phyloP scores from a whole-genome alignment of 495 filamentous ascomycete genomes.

The Ramalina intermedia region DNA sequence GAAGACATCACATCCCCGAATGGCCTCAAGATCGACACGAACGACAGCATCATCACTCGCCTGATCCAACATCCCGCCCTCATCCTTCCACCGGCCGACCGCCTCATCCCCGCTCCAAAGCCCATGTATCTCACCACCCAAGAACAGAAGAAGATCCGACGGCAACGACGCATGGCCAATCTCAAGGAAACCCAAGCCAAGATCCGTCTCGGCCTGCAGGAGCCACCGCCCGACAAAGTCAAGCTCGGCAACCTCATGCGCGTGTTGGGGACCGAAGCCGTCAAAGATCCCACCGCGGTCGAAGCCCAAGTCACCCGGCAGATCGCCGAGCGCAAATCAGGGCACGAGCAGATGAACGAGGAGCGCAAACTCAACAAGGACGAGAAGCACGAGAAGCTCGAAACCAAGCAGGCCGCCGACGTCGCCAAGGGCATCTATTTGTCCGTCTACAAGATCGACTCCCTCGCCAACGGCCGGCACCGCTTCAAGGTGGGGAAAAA shows the following conservation, averaged over 20 bases:
- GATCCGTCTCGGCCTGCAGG: conserved; percentile 76
- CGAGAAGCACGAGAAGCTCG: conserved; percentile 72
- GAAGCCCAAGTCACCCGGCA: conserved; percentile 86
- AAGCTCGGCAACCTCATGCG: conserved; percentile 95
- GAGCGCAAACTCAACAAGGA: conserved; percentile 87
- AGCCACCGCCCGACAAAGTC: conserved; percentile 71
- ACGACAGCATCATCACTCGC: conserved; percentile 71
- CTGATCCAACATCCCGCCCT: conserved; percentile 92
- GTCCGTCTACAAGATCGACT: conserved; percentile 78
- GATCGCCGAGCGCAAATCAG: conserved; percentile 66
- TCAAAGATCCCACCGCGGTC: conserved; percentile 94
- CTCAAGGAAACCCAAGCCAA: conserved; percentile 94
- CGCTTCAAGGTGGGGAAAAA: conserved; percentile 87
- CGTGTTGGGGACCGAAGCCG: conserved; percentile 90
- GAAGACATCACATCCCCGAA: conserved; percentile 41
- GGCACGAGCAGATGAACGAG: conserved; percentile 68
- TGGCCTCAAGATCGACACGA: conserved; percentile 56
- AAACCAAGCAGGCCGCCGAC: conserved; percentile 72
- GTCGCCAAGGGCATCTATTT: conserved; percentile 68
- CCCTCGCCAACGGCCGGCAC: conserved; percentile 76
- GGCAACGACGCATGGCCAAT: conserved; percentile 80
- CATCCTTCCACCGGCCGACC: conserved; percentile 80
- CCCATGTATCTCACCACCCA: conserved; percentile 85
- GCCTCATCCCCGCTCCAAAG: conserved; percentile 61
- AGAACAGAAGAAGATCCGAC: conserved; percentile 81